Percentiles rank a stretch among this genome's conserved stretches.
phyloP scores from a whole-genome alignment of 352 stramenopile species.

The Globisporangium polare region DNA sequence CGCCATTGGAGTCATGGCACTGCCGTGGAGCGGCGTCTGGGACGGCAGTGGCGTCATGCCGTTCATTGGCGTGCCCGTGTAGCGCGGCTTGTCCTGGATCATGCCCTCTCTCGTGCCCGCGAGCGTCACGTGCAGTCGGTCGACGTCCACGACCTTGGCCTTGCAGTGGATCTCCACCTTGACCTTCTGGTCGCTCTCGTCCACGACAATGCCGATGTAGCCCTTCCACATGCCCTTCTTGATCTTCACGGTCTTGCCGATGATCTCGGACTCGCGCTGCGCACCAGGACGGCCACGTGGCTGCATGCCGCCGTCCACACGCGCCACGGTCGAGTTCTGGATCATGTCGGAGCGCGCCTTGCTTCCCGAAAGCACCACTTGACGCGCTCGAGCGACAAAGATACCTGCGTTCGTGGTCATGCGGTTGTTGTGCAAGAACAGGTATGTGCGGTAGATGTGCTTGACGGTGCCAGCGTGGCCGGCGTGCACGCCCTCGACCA shows the following conservation, averaged over 20 bases:
- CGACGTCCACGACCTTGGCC: slow-evolving; percentile 84
- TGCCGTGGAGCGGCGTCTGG: slow-evolving; percentile 79
- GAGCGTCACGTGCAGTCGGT: slow-evolving; percentile 69
- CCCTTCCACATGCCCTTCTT: slow-evolving; percentile 91
- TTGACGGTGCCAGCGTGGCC: slow-evolving; percentile 89
- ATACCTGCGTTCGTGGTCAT: slow-evolving; percentile 88
- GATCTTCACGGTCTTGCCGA: slow-evolving; percentile 90
- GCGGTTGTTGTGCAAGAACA: slow-evolving; percentile 90
- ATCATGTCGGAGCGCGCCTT: slow-evolving; percentile 87
- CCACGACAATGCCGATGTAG: slow-evolving; percentile 90
- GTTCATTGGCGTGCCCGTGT: slow-evolving; percentile 73
- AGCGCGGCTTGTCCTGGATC: slow-evolving; percentile 68
- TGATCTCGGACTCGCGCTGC: slow-evolving; percentile 68
- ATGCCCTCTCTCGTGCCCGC: slow-evolving; percentile 77
- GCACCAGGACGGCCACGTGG: slow-evolving; percentile 32
- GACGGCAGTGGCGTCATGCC: slow-evolving; percentile 74
- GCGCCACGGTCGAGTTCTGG: slow-evolving; percentile 73
- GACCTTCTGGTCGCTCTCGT: slow-evolving; percentile 87
- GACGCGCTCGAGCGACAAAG: slow-evolving; percentile 80
- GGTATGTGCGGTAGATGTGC: slow-evolving; percentile 87
- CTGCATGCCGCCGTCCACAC: slow-evolving; percentile 44
- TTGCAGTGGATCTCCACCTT: slow-evolving; percentile 92
- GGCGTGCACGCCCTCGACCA: slow-evolving; percentile 78
- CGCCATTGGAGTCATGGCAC: slow-evolving; percentile 85
- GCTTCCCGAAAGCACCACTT: slow-evolving; percentile 81